Evolutionary conservation across 2,329 filamentous ascomycete genomes (phyloP), one percentile per base, ranked within the genome.

Genomic region (Penicillium crustosum): DNA sequence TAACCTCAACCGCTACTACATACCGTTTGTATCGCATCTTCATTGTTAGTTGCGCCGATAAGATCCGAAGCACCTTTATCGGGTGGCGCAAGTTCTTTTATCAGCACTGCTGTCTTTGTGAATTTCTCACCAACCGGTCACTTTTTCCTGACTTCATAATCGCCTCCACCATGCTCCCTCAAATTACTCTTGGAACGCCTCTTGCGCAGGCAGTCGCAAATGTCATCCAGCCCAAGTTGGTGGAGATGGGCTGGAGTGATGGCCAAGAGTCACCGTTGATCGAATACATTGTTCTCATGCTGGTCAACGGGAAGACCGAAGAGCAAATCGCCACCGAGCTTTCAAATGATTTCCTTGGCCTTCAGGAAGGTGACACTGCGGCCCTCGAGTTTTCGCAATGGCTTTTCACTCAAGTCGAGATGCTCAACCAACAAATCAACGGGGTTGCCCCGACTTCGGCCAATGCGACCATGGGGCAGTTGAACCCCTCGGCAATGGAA

Each of bases 211-310:
- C 91, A 63, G 85, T 99, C 54, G 91, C 89, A 73, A 81, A 82
- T 67, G 88, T 88, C 42, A 92, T 97, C 62, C 90, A 94, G 77
- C 89, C 91, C 33, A 97, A 97, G 80, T 82, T 99, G 57, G 86
- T 91, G 58, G 93, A 99, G 77, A 88, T 93, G 65, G 93, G 93
- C 69, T 97, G 94, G 93, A 92, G 87, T 61, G 89, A 88, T 61
- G 89, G 91, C 67, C 85, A 86, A 70, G 91, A 93, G 75, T 88
- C 88, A 25, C 90, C 91, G 38, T 85, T 99, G 59, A 89, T 92
- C 59, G 94, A 99, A 78, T 99, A 97, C 78, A 94, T 99, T 66
- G 89, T 97, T 58, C 86, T 97, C 62, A 97, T 97, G 93, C 85
- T 99, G 33, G 91, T 91, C 61, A 97, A 97, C 77, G 91, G 93